Conservation (phyloP, 2,329 filamentous ascomycete genomes). For the Emydomyces testavorans region DNA sequence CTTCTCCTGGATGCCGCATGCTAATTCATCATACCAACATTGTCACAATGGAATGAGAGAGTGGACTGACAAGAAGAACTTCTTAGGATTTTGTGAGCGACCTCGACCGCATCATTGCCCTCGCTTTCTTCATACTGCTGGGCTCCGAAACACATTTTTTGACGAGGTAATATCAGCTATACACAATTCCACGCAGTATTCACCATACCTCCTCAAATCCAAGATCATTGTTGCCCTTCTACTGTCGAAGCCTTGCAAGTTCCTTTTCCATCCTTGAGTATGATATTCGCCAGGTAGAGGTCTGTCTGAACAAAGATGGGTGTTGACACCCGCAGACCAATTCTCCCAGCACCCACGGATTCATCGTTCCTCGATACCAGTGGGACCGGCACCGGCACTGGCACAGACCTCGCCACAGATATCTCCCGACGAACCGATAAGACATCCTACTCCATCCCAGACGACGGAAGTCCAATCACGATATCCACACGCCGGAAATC, state of each 20-base stretch:
- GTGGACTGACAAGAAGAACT: too few species aligned
- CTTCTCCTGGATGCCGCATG: background rate
- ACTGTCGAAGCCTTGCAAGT: conserved; percentile 1
- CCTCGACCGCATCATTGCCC: too few species aligned
- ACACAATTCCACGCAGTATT: background rate
- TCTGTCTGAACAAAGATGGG: conserved; percentile 37
- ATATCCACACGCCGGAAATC: conserved; percentile 54
- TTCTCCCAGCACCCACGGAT: conserved; percentile 41
- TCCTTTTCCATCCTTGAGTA: conserved; percentile 19
- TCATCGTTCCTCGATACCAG: conserved; percentile 38
- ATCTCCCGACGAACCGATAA: conserved; percentile 41
- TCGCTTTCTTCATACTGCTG: too few species aligned
- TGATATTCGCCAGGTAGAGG: conserved; percentile 28
- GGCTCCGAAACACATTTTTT: too few species aligned
- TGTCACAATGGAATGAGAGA: too few species aligned
- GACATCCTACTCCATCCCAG: conserved; percentile 41
- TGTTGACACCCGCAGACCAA: conserved; percentile 38
- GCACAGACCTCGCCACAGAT: conserved; percentile 41
- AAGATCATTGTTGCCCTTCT: background rate
- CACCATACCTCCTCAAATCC: background rate
- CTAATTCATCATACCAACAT: too few species aligned
- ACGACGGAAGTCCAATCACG: conserved; percentile 65
- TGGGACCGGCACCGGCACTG: conserved; percentile 37
- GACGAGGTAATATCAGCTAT: background rate
- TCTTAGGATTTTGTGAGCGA: too few species aligned